Evolutionary conservation across 495 filamentous ascomycete species (phyloP).

Genomic region (Trichoderma reesei): DNA sequence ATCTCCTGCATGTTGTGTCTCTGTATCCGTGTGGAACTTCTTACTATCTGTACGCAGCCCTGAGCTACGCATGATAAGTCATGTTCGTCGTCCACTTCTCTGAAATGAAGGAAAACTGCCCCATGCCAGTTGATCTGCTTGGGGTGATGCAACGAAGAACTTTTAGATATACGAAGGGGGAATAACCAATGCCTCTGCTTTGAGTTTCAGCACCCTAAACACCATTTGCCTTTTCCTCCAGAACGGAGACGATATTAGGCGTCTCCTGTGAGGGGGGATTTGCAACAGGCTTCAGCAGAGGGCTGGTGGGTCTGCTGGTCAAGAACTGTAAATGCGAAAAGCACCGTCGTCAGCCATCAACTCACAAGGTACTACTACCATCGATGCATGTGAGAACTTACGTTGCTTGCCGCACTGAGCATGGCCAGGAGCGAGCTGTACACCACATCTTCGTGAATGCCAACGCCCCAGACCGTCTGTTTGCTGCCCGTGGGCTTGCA

Average conservation of each 20-base stretch:
- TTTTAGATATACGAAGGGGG: too few species aligned
- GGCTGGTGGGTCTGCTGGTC: conserved; percentile 44
- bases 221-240: conserved; percentile 39
- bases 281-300: conserved; percentile 29
- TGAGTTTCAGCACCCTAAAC: conserved; percentile 18
- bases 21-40: too few species aligned
- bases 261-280: conserved; percentile 14
- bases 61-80: too few species aligned
- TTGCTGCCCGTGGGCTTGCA: conserved; percentile 62
- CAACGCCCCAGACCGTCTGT: conserved; percentile 86
- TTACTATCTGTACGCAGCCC: too few species aligned
- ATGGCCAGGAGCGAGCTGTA: conserved; percentile 87
- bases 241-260: conserved; percentile 28
- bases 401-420: conserved; percentile 78
- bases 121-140: too few species aligned
- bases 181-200: not conserved
- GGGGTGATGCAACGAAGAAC: too few species aligned
- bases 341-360: not conserved
- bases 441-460: conserved; percentile 89
- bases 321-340: conserved; percentile 40
- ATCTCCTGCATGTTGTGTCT: too few species aligned
- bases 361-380: not conserved
- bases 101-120: too few species aligned
- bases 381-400: conserved; percentile 37
- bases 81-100: too few species aligned